Percentiles rank a stretch among this genome's conserved stretches.
Conservation (phyloP, 805 yeast genomes). For the Zygosaccharomyces rouxii region DNA sequence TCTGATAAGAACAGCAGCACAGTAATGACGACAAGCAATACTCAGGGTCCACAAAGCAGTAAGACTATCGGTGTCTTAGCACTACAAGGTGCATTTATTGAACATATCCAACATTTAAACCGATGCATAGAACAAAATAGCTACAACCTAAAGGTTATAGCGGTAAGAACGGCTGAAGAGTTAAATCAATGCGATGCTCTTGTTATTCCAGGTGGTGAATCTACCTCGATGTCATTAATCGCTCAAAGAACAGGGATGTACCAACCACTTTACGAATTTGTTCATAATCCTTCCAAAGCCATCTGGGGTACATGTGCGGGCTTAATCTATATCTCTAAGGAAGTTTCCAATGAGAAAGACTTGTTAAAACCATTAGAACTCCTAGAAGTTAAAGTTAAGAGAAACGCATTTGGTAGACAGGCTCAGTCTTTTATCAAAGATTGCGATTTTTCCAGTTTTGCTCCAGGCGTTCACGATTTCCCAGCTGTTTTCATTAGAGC, state of each 20-base stretch:
- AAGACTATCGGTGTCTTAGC: conserved; percentile 63
- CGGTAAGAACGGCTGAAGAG: conserved; percentile 52
- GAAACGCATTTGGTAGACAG: conserved; percentile 81
- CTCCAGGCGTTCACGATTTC: conserved; percentile 39
- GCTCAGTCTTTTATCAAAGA: conserved; percentile 54
- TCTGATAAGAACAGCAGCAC: not conserved
- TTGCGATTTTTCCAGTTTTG: conserved; percentile 41
- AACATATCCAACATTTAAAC: conserved; percentile 53
- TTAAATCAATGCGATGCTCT: conserved; percentile 51
- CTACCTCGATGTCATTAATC: conserved; percentile 63
- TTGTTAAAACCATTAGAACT: conserved; percentile 60
- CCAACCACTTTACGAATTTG: conserved; percentile 49
- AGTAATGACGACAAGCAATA: conserved; percentile 2
- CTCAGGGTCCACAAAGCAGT: not conserved
- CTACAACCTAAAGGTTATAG: conserved; percentile 37
- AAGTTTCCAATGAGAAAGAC: conserved; percentile 47
- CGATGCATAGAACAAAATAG: conserved; percentile 29
- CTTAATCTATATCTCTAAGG: conserved; percentile 57
- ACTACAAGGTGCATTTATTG: conserved; percentile 74
- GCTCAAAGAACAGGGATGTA: conserved; percentile 61
- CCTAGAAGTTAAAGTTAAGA: conserved; percentile 54
- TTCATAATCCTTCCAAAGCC: conserved; percentile 45
- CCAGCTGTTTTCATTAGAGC: conserved; percentile 65
- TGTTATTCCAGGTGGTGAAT: conserved; percentile 68
- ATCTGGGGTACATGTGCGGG: conserved; percentile 91